Evolutionary conservation across 768 basidiomycete species (phyloP).

Genomic region (Leccinum truebloodii): DNA sequence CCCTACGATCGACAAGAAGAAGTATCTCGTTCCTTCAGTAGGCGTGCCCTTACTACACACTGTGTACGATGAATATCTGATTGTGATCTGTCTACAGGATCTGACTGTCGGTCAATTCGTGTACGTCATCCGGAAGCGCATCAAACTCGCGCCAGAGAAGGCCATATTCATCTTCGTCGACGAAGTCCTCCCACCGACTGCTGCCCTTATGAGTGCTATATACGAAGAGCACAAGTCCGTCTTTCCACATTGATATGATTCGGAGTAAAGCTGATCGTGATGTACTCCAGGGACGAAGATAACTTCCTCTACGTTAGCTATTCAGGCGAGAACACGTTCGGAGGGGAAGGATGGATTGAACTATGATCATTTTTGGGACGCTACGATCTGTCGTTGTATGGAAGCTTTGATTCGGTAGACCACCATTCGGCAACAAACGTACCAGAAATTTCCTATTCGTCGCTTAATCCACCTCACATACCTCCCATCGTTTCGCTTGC

Average conservation of each 20-base stretch:
- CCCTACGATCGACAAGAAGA: constrained; percentile 99
- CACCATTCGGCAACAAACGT: constrained; percentile 28
- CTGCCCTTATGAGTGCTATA: constrained; percentile 97
- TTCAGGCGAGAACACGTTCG: constrained; percentile 98
- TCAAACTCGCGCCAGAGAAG: constrained; percentile 99
- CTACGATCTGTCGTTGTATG: constrained; percentile 25
- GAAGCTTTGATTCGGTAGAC: constrained; percentile 29
- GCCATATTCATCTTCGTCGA: constrained; percentile 99
- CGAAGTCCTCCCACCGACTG: constrained; percentile 96
- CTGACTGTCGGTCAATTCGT: constrained; percentile 98
- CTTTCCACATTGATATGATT: constrained; percentile 1
- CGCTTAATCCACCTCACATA: constrained; percentile 28
- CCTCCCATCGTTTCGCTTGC: constrained; percentile 25
- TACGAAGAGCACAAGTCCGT: constrained; percentile 99
- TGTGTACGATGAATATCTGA: constrained; percentile 28
- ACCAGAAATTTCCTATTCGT: constrained; percentile 15
- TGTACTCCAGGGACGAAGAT: constrained; percentile 83
- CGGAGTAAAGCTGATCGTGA: constrained; percentile 28
- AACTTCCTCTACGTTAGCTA: constrained; percentile 99
- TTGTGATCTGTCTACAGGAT: constrained; percentile 55
- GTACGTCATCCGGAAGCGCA: constrained; percentile 99
- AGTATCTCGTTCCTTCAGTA: constrained; percentile 97
- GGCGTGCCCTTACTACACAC: constrained; percentile 29
- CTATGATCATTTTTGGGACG: constrained; percentile 28
- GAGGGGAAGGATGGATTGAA: constrained; percentile 40